These are phyloP conservation scores for Eucalyptus globulus DNA, from an alignment of 345 rosid species.

Conservation along the genomic window DNA sequence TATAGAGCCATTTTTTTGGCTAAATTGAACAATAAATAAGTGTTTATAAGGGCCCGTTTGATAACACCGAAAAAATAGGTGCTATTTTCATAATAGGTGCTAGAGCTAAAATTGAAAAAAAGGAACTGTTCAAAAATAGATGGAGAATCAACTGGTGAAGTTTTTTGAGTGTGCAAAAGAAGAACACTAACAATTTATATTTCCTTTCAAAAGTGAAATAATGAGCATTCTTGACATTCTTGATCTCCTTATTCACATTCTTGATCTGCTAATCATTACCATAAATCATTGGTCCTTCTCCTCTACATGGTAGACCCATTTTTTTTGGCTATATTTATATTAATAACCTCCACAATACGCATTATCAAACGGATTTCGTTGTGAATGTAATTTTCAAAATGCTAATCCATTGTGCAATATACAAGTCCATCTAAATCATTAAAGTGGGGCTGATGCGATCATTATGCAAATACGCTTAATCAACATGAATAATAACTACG, in stretches of 20 bases:
- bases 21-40: background rate
- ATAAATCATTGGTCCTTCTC: background rate
- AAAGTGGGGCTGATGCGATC: background rate
- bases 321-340: background rate
- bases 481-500: background rate
- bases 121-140: background rate
- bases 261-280: background rate
- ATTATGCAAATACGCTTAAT: background rate
- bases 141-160: background rate
- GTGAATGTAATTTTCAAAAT: background rate
- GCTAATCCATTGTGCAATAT: background rate
- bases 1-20: background rate
- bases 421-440: background rate
- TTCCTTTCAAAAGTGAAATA: background rate
- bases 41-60: background rate
- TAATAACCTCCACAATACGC: background rate
- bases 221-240: background rate
- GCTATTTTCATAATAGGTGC: background rate
- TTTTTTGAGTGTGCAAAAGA: background rate
- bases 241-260: background rate
- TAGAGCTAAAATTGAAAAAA: background rate
- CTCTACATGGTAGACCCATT: background rate
- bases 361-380: fast-evolving
- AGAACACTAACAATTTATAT: background rate
- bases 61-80: background rate